Base-by-base conservation (phyloP, 352 stramenopile genomes). In the Pilasporangium apinafurcum region DNA sequence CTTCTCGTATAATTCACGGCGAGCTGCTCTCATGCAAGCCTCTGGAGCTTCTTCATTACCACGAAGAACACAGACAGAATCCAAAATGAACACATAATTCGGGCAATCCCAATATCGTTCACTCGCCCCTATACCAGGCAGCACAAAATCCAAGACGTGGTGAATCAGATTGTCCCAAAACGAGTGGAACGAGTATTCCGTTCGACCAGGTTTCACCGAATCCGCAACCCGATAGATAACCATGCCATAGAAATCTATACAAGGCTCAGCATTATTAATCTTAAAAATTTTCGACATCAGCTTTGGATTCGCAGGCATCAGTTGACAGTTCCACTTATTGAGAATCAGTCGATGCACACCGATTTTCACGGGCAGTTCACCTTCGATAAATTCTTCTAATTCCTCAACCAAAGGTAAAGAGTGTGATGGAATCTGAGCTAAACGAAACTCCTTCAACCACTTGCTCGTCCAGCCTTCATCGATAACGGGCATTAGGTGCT, bases 81-180 rank as follows among this genome's bases (percentile, higher is more conserved):
- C 45, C 37, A 60, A 38, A 43, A 59, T 52, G 26, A 63, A 63
- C 18, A 55, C 13, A 29, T 49, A 54, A 18, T 63, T 29, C 2
- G 53, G 44, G 13, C 27, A 40, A 51, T 35, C 29, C 36, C 32
- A 56, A 46, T 56, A 40, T 17, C 52, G 58, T 17, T 62, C 48
- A 42, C 52, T 63, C 27, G 53, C 57, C 12, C 47, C 51, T 18
- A 62, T 55, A 32, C 16, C 32, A 37, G 21, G 36, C 16, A 36
- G 31, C 3, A 27, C 31, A 33, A 65, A 61, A 17, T 57, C 42
- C 37, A 55, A 56, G 12, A 58, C 42, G 37, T 52, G 13, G 43
- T 39, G 12, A 16, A 53, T 62, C 51, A 53, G 40, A 26, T 52
- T 45, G 51, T 61, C 46, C 56, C 56, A 65, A 57, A 61, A 59